Base-by-base conservation (phyloP, 352 stramenopile genomes). In the Globisporangium okanoganense region DNA sequence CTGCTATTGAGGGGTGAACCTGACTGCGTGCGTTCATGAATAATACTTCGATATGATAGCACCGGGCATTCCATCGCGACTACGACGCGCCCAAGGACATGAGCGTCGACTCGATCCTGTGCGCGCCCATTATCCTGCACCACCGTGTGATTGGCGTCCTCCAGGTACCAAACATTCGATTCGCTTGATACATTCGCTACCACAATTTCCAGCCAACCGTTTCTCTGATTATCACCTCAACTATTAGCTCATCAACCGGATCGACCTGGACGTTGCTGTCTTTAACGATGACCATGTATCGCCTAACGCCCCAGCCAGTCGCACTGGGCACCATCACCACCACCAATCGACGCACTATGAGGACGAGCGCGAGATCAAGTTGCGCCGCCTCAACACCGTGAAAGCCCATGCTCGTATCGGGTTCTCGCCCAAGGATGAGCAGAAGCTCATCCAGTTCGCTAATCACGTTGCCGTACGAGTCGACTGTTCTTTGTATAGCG, bases 361-460 rank as follows among this genome's bases (percentile, higher is more conserved):
- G 6, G 75, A 87, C 24, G 70, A 69, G 20, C 55, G 44, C 20
- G 77, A 89, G 61, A 59, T 87, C 36, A 68, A 64, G 20, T 52
- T 87, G 3, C 67, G 53, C n/a, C 71, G 73, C 7, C 67, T 64
- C 8, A 71, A 72, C 6, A 70, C 67, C 0, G 24, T 72, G 9
- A 73, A 72, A 45, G 44, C 63, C n/a, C 61, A 66, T 0, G 53
- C 61, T 12, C 64, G 61, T 24, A 65, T 65, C 20, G 79, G 75
- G 0, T 89, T 87, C 65, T 82, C 73, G 7, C 40, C 64, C 24
- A 87, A 87, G 50, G 79, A 89, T 58, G 79, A 89, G 35, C 73
- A 89, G 58, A 82, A 82, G 24, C 67, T 89, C 38, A 73, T 89
- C 55, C 73, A 83, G 56, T 83, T 89, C 25, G 72, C 72, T n/a